These are phyloP conservation scores for Mediolabrus comicus DNA, from an alignment of 108 stramenopile species.

Conservation along the genomic window DNA sequence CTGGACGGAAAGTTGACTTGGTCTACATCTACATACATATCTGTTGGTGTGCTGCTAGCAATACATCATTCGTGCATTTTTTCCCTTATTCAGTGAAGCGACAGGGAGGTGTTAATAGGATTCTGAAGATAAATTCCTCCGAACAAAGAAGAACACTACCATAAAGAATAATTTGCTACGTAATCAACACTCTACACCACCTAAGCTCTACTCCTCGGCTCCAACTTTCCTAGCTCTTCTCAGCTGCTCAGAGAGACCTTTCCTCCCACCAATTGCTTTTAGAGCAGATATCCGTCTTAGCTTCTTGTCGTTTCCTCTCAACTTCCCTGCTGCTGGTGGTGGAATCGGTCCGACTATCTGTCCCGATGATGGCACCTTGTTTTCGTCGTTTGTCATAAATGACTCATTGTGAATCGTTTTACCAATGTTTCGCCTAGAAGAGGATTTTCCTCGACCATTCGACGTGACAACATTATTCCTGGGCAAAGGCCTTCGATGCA, in stretches of 20 bases:
- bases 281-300: constrained; percentile 9
- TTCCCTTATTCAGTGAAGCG: no score
- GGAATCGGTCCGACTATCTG: background rate
- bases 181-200: no score
- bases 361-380: background rate
- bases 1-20: no score
- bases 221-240: constrained; percentile 16
- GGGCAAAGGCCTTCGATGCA: background rate
- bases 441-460: background rate
- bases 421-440: background rate
- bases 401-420: background rate
- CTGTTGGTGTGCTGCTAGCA: no score
- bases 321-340: background rate
- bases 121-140: no score
- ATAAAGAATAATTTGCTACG: no score
- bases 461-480: background rate
- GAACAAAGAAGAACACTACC: no score
- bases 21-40: no score
- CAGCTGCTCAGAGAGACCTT: constrained; percentile 12
- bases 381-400: background rate
- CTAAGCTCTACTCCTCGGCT: background rate
- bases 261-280: constrained; percentile 17
- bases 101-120: no score
- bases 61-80: no score
- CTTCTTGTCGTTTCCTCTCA: constrained; percentile 1